Evolutionary conservation across 139 green algal genomes (phyloP).

Genomic region (Edaphochlamys debaryana): DNA sequence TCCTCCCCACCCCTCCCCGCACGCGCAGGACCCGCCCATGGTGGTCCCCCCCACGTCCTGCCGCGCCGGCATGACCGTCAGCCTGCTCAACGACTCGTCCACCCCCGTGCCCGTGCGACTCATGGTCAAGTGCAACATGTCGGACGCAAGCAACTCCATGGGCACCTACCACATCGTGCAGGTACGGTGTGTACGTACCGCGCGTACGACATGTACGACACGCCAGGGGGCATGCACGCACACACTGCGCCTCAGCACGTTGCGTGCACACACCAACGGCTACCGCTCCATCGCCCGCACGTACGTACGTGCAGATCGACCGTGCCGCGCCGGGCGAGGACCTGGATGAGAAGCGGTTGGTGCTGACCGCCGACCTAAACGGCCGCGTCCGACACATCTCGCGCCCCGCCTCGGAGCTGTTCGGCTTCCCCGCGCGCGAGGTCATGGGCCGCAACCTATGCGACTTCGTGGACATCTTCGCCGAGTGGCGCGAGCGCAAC

Average conservation of each 20-base stretch:
- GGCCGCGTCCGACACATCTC: background rate
- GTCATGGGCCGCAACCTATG: background rate
- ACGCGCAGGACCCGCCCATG: slow-evolving; percentile 20
- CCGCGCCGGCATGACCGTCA: slow-evolving; percentile 44
- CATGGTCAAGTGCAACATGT: background rate
- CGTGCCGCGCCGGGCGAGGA: background rate
- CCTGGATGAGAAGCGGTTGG: slow-evolving; percentile 19
- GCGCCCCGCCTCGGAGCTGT: background rate
- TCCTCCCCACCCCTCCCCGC: no score
- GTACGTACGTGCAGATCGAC: background rate
- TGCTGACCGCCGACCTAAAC: slow-evolving; percentile 16
- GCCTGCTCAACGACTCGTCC: slow-evolving; percentile 33
- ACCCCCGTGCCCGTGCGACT: slow-evolving; percentile 28
- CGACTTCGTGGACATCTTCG: slow-evolving; percentile 40
- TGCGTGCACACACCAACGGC: no score
- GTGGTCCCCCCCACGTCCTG: slow-evolving; percentile 28
- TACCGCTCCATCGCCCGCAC: background rate
- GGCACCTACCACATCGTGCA: slow-evolving; percentile 1
- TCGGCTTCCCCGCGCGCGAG: background rate
- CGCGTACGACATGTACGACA: no score
- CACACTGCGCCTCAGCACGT: no score
- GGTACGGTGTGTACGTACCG: background rate
- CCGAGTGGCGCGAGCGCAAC: slow-evolving; percentile 19
- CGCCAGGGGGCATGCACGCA: no score
- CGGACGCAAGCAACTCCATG: background rate